Conservation (phyloP, 768 basidiomycete species). For the Psilocybe tampanensis region DNA sequence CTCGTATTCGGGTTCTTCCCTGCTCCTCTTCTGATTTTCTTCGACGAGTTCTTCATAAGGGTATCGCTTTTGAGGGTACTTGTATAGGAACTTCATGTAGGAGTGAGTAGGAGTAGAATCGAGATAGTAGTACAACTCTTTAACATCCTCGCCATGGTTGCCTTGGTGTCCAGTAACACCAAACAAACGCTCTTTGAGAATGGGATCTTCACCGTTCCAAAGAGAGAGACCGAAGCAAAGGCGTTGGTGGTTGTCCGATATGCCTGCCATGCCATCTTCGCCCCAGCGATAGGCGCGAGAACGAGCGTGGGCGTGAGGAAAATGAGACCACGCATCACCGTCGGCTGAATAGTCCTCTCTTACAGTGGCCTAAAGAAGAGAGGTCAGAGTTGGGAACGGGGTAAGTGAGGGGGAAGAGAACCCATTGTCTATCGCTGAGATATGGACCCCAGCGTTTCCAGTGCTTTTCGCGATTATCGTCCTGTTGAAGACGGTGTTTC, state of each 20-base stretch:
- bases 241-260: slow-evolving; percentile 96
- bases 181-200: slow-evolving; percentile 95
- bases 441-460: slow-evolving; percentile 99
- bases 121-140: slow-evolving; percentile 98
- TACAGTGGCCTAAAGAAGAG: slow-evolving; percentile 79
- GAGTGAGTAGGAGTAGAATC: slow-evolving; percentile 99
- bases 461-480: slow-evolving; percentile 76
- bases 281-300: slow-evolving; percentile 98
- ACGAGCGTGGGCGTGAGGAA: slow-evolving; percentile 91
- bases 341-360: slow-evolving; percentile 97
- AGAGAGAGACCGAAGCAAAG: slow-evolving; percentile 89
- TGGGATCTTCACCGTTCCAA: slow-evolving; percentile 94
- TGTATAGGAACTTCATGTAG: slow-evolving; percentile 99
- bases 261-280: slow-evolving; percentile 96
- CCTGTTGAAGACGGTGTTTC: slow-evolving; percentile 82
- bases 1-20: slow-evolving; percentile 91
- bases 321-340: slow-evolving; percentile 95
- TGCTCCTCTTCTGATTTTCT: slow-evolving; percentile 79
- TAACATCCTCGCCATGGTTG: slow-evolving; percentile 99
- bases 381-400: neutral
- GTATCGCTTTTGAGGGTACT: slow-evolving; percentile 91
- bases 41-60: slow-evolving; percentile 93
- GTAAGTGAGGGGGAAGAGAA: slow-evolving; percentile 28
- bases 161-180: slow-evolving; percentile 97
- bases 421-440: slow-evolving; percentile 97